These are phyloP conservation scores for Myxozyma neotropica DNA, from an alignment of 805 yeast genomes.

Conservation along the genomic window DNA sequence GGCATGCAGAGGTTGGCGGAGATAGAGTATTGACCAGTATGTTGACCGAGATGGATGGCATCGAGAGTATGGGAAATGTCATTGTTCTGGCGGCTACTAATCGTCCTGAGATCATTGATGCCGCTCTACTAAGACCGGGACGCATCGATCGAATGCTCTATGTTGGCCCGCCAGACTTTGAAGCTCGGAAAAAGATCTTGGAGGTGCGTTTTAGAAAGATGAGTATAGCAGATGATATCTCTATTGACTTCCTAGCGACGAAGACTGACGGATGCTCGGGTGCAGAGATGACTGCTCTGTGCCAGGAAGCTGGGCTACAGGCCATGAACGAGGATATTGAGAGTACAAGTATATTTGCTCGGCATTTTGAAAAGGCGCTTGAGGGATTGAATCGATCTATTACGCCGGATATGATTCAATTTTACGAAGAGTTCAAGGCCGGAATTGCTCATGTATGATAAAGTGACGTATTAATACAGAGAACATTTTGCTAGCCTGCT, in stretches of 20 bases:
- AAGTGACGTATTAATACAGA: too few relatives aligned
- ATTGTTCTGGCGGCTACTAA: slow-evolving; percentile 95
- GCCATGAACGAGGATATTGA: slow-evolving; percentile 81
- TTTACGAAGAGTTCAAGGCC: slow-evolving; percentile 57
- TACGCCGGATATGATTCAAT: slow-evolving; percentile 79
- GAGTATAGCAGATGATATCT: slow-evolving; percentile 53
- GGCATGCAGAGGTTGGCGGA: slow-evolving; percentile 59
- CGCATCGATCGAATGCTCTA: slow-evolving; percentile 90
- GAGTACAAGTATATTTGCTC: slow-evolving; percentile 54
- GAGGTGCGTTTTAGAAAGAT: slow-evolving; percentile 69
- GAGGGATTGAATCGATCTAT: slow-evolving; percentile 73
- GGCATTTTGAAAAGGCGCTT: slow-evolving; percentile 75
- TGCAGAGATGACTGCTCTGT: slow-evolving; percentile 86
- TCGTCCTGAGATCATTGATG: slow-evolving; percentile 88
- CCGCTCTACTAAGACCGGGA: slow-evolving; percentile 94
- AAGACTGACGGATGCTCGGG: slow-evolving; percentile 92
- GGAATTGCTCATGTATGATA: slow-evolving; percentile 22
- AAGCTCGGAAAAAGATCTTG: slow-evolving; percentile 78
- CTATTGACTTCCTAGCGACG: slow-evolving; percentile 57
- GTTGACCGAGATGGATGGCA: slow-evolving; percentile 95
- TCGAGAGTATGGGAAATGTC: slow-evolving; percentile 91
- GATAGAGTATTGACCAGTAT: slow-evolving; percentile 87
- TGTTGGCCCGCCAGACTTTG: slow-evolving; percentile 86
- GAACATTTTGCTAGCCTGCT: not conserved
- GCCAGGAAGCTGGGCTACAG: slow-evolving; percentile 95